Percentiles rank a stretch among this genome's conserved stretches.
Conservation (phyloP, 345 rosid species). For the Euphorbia pulcherrima region DNA sequence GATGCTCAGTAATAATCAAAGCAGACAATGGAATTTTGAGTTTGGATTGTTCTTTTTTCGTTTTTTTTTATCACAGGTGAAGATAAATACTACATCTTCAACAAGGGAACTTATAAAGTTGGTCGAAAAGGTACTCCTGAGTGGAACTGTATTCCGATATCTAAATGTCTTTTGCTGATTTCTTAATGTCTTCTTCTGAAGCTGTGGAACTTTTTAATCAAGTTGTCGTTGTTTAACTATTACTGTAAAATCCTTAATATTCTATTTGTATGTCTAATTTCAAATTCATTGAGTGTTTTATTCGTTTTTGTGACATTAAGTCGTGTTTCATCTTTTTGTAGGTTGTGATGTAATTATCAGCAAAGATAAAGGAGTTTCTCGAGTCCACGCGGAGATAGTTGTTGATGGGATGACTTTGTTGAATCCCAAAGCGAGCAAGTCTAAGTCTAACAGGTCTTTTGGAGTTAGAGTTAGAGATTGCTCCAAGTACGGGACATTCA, state of each 20-base stretch:
- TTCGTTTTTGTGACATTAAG: not conserved
- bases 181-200: not conserved
- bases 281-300: not conserved
- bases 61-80: conserved; percentile 41
- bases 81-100: conserved; percentile 60
- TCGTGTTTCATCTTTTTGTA: conserved; percentile 19
- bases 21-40: not conserved
- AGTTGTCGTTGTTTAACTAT: too few species aligned
- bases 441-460: conserved; percentile 29
- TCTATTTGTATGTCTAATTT: not conserved
- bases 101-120: conserved; percentile 57
- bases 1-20: not conserved
- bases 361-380: conserved; percentile 85
- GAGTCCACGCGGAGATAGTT: conserved; percentile 73
- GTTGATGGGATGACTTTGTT: conserved; percentile 48
- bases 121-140: conserved; percentile 66
- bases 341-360: conserved; percentile 79
- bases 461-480: conserved; percentile 59
- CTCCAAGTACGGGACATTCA: conserved; percentile 85
- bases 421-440: conserved; percentile 22
- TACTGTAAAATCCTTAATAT: not conserved
- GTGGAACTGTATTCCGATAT: not conserved
- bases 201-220: not conserved
- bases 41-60: not conserved
- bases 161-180: not conserved